Evolutionary conservation across 2,329 filamentous ascomycete species (phyloP).

Genomic region (Fusarium falciforme): DNA sequence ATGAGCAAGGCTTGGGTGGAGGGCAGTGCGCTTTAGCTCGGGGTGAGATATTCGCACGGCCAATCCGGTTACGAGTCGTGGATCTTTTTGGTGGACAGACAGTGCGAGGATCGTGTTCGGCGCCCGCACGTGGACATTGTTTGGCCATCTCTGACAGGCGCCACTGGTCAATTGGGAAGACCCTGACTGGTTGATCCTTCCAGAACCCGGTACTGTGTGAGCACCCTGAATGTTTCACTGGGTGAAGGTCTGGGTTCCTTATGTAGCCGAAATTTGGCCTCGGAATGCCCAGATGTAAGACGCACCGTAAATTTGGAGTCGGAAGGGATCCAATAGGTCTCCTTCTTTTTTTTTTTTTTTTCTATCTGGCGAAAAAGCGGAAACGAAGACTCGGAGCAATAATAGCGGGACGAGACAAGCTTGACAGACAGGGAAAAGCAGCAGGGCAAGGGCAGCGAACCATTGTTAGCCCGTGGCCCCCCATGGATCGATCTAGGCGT

Average conservation of each 20-base stretch:
- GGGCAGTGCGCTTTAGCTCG: slow-evolving; percentile 1
- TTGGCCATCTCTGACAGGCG: slow-evolving; percentile 32
- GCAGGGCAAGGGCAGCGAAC: slow-evolving; percentile 32
- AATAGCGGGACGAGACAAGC: slow-evolving; percentile 26
- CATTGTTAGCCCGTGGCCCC: slow-evolving; percentile 6
- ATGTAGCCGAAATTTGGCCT: slow-evolving; percentile 39
- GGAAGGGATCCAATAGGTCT: slow-evolving; percentile 35
- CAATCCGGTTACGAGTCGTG: slow-evolving; percentile 4
- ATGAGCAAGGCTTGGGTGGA: slow-evolving; percentile 4
- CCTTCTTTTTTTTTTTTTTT: not conserved
- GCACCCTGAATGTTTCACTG: slow-evolving; percentile 7
- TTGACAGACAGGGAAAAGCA: slow-evolving; percentile 18
- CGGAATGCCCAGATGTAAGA: slow-evolving; percentile 23
- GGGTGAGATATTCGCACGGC: not conserved
- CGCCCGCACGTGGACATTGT: slow-evolving; percentile 35
- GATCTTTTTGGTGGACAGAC: slow-evolving; percentile 14
- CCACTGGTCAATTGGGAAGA: slow-evolving; percentile 32
- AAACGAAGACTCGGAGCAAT: slow-evolving; percentile 25
- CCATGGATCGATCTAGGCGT: slow-evolving; percentile 41
- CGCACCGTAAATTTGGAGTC: slow-evolving; percentile 8
- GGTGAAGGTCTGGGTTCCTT: slow-evolving; percentile 3
- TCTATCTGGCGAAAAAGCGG: slow-evolving; percentile 27
- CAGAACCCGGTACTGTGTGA: slow-evolving; percentile 22
- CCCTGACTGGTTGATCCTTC: slow-evolving; percentile 23
- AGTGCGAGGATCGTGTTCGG: slow-evolving; percentile 17